Evolutionary conservation across 139 green algal species (phyloP), one percentile per base, ranked within the genome.

Genomic region (Picochlorum sp.): DNA sequence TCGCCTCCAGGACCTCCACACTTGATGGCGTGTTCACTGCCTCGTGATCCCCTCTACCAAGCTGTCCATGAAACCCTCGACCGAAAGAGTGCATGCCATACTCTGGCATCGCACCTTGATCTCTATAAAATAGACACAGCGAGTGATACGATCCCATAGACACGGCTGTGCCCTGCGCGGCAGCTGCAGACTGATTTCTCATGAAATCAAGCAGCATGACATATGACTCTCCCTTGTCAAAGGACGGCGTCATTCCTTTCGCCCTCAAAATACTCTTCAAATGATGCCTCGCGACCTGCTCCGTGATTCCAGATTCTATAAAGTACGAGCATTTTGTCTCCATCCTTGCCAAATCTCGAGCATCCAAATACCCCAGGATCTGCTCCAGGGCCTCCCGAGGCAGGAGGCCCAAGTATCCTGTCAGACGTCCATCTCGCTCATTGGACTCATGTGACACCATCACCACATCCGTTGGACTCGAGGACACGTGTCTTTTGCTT

Each of bases 11-110:
- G 2, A 82, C 60, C 10, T 73, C 76, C 6, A 79, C 61, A 18
- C 67, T 44, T 10, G 24, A 64, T 10, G 73, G 70, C 1, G 23
- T 11, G 20, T 67, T 52, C 10, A 56, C 34, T 55, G 74, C 72
- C 11, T 75, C 66, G 54, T 78, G 84, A n/a, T 66, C 26, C 9
- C 63, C 62, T 18, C 73, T 66, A 16, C 86, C 86, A 13, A 95
- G 74, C 73, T 93, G 86, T 7, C 88, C 88, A 72, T 95, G 83
- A 51, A 93, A 95, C 57, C 86, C 86, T 76, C 81, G 63, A 57
- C 65, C 58, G 3, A 61, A 70, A 14, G 66, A 57, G 49, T 68
- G 74, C 44, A 74, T 54, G 5, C 57, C 20, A 49, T 78, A 79
- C 57, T 75, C 67, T 1, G 47, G n/a, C 24, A 6, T 38, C 20